Evolutionary conservation across 352 stramenopile genomes (phyloP), one percentile per base, ranked within the genome.

Genomic region (Phytophthora megakarya): DNA sequence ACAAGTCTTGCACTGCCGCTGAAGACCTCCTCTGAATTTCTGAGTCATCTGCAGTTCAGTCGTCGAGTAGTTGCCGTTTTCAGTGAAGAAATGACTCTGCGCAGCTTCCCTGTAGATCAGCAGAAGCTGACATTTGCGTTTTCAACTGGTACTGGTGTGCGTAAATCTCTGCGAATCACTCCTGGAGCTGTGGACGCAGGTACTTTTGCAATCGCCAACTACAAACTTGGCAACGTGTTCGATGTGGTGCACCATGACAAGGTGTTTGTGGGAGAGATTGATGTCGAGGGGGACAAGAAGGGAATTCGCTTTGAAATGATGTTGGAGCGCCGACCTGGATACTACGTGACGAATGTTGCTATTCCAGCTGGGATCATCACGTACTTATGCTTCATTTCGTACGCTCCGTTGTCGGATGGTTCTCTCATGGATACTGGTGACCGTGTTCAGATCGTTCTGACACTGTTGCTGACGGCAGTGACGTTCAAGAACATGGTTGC

Each of bases 401-500:
- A 74, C 22, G 73, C 72, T 0, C 67, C 77, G 1, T n/a, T 78
- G 7, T 66, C 66, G 0, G 72, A 75, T 22, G 65, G 65, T 11
- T 51, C 42, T 1, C 52, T 76, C 5, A 83, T 85, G 66, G 72
- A 87, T 38, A 80, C 72, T 45, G 67, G 76, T 18, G 75, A 79
- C 3, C 81, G 81, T 6, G 60, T 87, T 18, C 72, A 86, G 47
- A 79, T 88, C 47, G 79, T 87, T 16, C 42, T 82, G 28, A 84
- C 81, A 15, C 45, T 91, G 61, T 44, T 91, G 40, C 59, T 91
- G 44, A 88, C 82, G 33, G 76, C 74, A 16, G 75, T 89, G 50
- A 86, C 73, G 23, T 89, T 88, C 65, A 88, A 88, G 57, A 80
- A 71, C 57, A 61, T 81, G n/a, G 76, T 89, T 1, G 70, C 74